These are phyloP conservation scores for Aspergillus persii DNA, from an alignment of 2,329 filamentous ascomycete genomes.

Conservation along the genomic window DNA sequence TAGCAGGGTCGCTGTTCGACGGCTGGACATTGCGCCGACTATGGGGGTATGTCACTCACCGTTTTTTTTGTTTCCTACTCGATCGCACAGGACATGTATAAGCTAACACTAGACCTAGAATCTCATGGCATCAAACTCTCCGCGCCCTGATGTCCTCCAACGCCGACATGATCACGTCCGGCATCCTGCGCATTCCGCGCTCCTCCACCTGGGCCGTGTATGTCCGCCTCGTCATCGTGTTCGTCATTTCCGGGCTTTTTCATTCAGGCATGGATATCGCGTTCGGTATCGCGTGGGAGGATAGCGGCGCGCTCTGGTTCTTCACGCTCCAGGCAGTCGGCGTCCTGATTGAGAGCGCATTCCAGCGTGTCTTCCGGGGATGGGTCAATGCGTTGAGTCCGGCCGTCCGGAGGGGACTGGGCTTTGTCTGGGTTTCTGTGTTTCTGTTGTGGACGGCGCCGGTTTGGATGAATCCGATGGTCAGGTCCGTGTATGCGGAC, in stretches of 20 bases:
- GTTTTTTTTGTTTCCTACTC: background rate
- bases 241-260: constrained; percentile 15
- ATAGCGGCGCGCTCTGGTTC: constrained; percentile 17
- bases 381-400: background rate
- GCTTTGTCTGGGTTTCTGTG: constrained; percentile 16
- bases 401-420: background rate
- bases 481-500: constrained; percentile 11
- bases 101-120: constrained; percentile 3
- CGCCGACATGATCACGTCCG: constrained; percentile 12
- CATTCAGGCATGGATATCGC: constrained; percentile 19
- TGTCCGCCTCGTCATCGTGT: constrained; percentile 13
- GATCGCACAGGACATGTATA: too few species aligned
- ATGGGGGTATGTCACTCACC: constrained; percentile 16
- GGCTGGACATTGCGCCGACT: constrained; percentile 14
- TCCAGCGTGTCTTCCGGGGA: background rate
- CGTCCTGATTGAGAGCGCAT: constrained; percentile 3
- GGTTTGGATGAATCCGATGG: constrained; percentile 21
- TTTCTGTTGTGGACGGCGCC: constrained; percentile 18
- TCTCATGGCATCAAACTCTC: constrained; percentile 21
- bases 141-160: constrained; percentile 14
- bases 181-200: constrained; percentile 6
- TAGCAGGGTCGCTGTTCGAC: constrained; percentile 9
- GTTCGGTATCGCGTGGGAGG: constrained; percentile 12
- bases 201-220: background rate
- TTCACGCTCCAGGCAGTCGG: constrained; percentile 19